A percentile compares a stretch with the other conserved stretches of the same genome.
Evolutionary conservation across 108 stramenopile genomes (phyloP).

Genomic region (Cylindrotheca closterium): DNA sequence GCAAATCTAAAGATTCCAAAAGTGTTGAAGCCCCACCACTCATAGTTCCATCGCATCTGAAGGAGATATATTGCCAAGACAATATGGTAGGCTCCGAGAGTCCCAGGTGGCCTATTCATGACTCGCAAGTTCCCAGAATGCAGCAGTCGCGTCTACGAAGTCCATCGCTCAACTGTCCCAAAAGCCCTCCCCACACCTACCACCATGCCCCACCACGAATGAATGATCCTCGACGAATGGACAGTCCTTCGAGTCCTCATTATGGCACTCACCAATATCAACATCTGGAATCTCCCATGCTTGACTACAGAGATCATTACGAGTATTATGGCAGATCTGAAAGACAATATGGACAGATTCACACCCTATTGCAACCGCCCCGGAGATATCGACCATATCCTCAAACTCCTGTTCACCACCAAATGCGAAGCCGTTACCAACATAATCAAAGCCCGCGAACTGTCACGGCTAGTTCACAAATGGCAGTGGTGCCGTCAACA

Average conservation of each 20-base stretch:
- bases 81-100: constrained; percentile 5
- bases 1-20: background rate
- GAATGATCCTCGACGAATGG: too few species aligned
- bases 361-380: constrained; percentile 12
- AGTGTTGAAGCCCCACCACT: constrained; percentile 28
- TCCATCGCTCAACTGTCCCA: constrained; percentile 7
- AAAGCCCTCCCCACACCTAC: constrained; percentile 6
- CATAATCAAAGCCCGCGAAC: too few species aligned
- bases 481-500: background rate
- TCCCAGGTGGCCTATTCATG: background rate
- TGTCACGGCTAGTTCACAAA: too few species aligned
- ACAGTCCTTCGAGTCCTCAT: background rate
- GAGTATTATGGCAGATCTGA: constrained; percentile 13
- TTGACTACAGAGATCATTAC: constrained; percentile 14
- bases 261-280: too few species aligned
- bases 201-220: constrained; percentile 8
- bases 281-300: constrained; percentile 7
- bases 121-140: constrained; percentile 9
- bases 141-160: constrained; percentile 7
- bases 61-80: constrained; percentile 18
- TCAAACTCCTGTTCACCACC: constrained; percentile 18
- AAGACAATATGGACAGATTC: too few species aligned
- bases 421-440: constrained; percentile 3
- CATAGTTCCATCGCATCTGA: constrained; percentile 32
- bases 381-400: constrained; percentile 1